A percentile compares a stretch with the other conserved stretches of the same genome.
These are phyloP conservation scores for Petunia secreta DNA, from an alignment of 257 asterid genomes.

Conservation along the genomic window DNA sequence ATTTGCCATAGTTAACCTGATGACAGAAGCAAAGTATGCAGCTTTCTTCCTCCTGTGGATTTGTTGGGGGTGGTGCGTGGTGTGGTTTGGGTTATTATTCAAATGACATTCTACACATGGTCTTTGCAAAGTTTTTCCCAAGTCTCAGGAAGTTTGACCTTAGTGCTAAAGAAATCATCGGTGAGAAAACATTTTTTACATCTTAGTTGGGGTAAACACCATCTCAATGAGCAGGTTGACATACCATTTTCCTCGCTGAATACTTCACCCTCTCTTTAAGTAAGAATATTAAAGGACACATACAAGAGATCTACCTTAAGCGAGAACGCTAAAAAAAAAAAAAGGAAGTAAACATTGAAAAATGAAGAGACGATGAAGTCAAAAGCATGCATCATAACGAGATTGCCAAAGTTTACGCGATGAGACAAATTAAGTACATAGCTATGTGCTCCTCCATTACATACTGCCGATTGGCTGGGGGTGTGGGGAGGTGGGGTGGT, in stretches of 20 bases:
- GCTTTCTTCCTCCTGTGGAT: background rate
- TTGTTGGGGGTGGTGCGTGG: background rate
- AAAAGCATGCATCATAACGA: background rate
- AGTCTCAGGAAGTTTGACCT: background rate
- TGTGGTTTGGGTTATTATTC: background rate
- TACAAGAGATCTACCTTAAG: conserved; percentile 2
- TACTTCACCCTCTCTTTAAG: background rate
- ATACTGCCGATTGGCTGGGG: conserved; percentile 14
- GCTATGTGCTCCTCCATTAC: background rate
- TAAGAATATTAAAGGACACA: background rate
- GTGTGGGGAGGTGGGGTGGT: conserved; percentile 9
- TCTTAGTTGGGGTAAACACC: background rate
- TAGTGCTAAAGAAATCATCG: conserved; percentile 9
- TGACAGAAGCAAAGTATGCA: background rate
- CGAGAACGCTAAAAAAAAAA: background rate
- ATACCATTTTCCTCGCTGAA: conserved; percentile 1
- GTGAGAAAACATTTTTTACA: background rate
- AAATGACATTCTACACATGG: background rate
- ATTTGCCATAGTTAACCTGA: background rate
- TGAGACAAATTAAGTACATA: conserved; percentile 7
- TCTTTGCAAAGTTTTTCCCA: background rate
- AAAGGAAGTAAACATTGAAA: background rate
- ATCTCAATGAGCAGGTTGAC: conserved; percentile 10
- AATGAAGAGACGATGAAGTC: background rate
- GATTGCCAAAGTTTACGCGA: background rate